phyloP scores from a whole-genome alignment of 305 asterid genomes.

The Fraxinus sp. region DNA sequence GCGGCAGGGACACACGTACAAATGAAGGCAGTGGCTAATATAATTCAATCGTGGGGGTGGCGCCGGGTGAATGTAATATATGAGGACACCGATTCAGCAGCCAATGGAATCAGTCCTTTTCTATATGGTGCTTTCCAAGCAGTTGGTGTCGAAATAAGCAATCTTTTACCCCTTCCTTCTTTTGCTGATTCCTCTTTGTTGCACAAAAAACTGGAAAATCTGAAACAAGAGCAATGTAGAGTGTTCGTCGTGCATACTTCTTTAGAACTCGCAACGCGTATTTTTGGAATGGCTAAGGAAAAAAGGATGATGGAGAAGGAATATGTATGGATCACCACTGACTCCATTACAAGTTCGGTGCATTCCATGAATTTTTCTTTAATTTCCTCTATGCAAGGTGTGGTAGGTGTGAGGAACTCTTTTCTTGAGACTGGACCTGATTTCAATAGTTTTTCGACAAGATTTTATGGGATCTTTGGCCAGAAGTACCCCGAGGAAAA shows the following conservation, averaged over 20 bases:
- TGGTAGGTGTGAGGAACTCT: slow-evolving; percentile 33
- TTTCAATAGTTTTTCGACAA: slow-evolving; percentile 14
- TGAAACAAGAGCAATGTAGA: slow-evolving; percentile 31
- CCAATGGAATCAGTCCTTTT: slow-evolving; percentile 25
- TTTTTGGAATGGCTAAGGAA: slow-evolving; percentile 34
- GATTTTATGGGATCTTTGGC: slow-evolving; percentile 18
- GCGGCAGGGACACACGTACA: slow-evolving; percentile 29
- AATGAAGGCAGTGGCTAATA: slow-evolving; percentile 36
- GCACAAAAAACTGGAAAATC: slow-evolving; percentile 28
- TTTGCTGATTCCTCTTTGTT: slow-evolving; percentile 5
- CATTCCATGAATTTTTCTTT: slow-evolving; percentile 29
- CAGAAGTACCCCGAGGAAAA: slow-evolving; percentile 22
- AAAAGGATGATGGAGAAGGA: slow-evolving; percentile 39
- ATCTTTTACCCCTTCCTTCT: slow-evolving; percentile 25
- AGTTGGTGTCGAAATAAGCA: slow-evolving; percentile 26
- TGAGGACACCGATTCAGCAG: slow-evolving; percentile 28
- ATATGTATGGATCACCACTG: slow-evolving; percentile 40
- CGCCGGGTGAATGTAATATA: slow-evolving; percentile 36
- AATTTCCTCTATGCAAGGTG: slow-evolving; percentile 36
- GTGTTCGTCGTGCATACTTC: slow-evolving; percentile 38
- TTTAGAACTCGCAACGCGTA: slow-evolving; percentile 13
- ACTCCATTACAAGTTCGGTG: slow-evolving; percentile 23
- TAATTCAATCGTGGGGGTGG: slow-evolving; percentile 32
- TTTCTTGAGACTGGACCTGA: background rate
- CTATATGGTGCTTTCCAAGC: slow-evolving; percentile 26